Percentiles rank a stretch among this genome's conserved stretches.
These are phyloP conservation scores for Backusella circina DNA, from an alignment of 192 early-diverging fungal genomes.

Conservation along the genomic window DNA sequence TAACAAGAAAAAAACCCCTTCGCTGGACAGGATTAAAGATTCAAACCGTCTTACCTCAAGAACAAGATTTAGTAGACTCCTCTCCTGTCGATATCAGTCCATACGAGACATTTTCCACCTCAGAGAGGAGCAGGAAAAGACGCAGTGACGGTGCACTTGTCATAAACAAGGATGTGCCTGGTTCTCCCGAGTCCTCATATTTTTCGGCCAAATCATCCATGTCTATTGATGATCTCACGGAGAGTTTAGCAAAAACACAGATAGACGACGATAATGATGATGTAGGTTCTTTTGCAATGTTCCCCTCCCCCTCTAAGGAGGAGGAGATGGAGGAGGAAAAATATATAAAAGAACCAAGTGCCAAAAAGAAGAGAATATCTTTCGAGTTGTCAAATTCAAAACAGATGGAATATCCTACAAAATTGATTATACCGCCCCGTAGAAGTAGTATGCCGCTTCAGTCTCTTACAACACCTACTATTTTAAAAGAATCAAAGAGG, in stretches of 20 bases:
- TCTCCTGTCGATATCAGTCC: neutral
- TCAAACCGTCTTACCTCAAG: neutral
- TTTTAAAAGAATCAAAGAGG: neutral
- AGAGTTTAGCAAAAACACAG: neutral
- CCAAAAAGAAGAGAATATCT: neutral
- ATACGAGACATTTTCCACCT: neutral
- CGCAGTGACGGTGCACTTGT: neutral
- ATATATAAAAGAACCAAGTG: neutral
- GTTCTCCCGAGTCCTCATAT: slow-evolving; percentile 3
- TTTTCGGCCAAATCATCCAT: slow-evolving; percentile 4
- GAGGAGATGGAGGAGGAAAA: neutral
- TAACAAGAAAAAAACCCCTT: neutral
- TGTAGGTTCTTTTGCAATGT: neutral
- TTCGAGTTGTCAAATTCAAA: neutral
- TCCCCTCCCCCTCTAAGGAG: neutral
- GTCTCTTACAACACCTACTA: neutral
- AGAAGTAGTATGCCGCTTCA: slow-evolving; percentile 8
- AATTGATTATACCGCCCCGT: neutral
- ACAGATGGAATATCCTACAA: neutral
- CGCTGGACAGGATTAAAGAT: neutral
- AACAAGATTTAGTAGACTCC: neutral
- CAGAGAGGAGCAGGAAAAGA: neutral
- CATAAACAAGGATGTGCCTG: neutral
- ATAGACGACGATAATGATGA: neutral
- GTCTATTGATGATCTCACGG: neutral